A percentile compares a stretch with the other conserved stretches of the same genome.
phyloP scores from a whole-genome alignment of 179 eudicot species.

The Nepenthes alata region DNA sequence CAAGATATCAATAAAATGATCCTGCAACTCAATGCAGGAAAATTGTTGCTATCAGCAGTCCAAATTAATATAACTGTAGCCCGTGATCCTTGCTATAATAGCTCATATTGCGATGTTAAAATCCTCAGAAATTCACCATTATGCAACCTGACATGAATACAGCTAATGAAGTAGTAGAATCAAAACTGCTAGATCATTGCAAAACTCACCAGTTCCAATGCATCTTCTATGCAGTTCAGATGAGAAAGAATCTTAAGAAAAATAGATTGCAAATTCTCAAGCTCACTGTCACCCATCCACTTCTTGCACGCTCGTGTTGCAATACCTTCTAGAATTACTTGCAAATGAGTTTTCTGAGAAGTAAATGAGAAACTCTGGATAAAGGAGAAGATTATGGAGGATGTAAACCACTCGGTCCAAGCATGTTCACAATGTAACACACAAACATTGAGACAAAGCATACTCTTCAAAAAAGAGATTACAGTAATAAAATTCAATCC shows the following conservation, averaged over 20 bases:
- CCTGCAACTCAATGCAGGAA: slow-evolving; percentile 26
- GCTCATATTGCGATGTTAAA: no score
- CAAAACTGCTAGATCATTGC: no score
- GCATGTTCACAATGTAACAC: not conserved
- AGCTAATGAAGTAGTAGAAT: no score
- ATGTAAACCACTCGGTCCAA: not conserved
- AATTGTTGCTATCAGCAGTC: slow-evolving; percentile 5
- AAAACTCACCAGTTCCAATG: slow-evolving; percentile 41
- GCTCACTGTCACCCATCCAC: slow-evolving; percentile 34
- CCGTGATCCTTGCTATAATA: no score
- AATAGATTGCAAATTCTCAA: slow-evolving; percentile 46
- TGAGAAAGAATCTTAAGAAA: slow-evolving; percentile 45
- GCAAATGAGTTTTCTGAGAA: slow-evolving; percentile 36
- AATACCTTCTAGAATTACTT: slow-evolving; percentile 35
- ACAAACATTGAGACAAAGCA: no score
- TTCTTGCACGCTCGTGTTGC: slow-evolving; percentile 33
- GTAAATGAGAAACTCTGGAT: slow-evolving; percentile 4
- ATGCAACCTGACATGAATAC: no score
- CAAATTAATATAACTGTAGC: not conserved
- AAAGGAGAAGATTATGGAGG: not conserved
- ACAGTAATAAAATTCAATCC: no score
- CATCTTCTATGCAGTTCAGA: slow-evolving; percentile 34
- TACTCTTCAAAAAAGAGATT: no score
- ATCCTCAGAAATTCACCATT: no score
- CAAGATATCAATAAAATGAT: slow-evolving; percentile 41